A percentile compares a stretch with the other conserved stretches of the same genome.
Evolutionary conservation across 1,284 basidiomycete species (phyloP).

Genomic region (Microbotryomycetes sp.): DNA sequence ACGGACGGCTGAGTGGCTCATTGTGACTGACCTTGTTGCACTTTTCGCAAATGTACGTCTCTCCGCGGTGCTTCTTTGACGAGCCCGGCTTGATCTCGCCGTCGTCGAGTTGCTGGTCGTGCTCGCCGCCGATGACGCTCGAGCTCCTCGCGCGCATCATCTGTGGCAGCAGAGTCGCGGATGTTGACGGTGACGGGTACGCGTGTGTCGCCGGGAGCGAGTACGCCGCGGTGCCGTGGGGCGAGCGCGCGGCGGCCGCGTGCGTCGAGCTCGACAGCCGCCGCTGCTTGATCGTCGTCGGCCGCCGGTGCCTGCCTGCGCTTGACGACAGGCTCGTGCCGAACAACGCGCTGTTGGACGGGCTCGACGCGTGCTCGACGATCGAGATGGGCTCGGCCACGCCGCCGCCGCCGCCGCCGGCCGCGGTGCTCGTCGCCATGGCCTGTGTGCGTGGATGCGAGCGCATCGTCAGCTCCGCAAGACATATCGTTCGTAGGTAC

Average conservation of each 20-base stretch:
- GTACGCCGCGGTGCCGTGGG: background rate
- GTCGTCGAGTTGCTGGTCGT: background rate
- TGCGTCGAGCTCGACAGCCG: background rate
- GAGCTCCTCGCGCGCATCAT: background rate
- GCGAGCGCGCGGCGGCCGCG: background rate
- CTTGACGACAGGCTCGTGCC: background rate
- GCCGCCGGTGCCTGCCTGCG: background rate
- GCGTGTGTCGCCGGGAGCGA: background rate
- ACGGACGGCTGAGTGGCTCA: background rate
- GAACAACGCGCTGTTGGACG: background rate
- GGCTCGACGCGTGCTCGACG: background rate
- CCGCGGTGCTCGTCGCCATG: background rate
- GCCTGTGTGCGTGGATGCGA: background rate
- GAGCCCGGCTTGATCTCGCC: conserved; percentile 4
- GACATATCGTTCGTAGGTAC: too few species aligned
- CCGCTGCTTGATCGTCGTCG: background rate
- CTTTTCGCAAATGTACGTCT: conserved; percentile 16
- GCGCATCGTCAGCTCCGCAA: background rate
- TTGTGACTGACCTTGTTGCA: conserved; percentile 23
- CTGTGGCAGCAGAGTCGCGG: background rate
- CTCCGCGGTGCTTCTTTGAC: background rate
- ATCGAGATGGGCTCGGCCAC: background rate
- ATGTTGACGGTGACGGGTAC: background rate
- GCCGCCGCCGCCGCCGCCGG: background rate
- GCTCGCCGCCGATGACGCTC: background rate